These are phyloP conservation scores for Begonia fuchsioides DNA, from an alignment of 306 rosid species.

Conservation along the genomic window DNA sequence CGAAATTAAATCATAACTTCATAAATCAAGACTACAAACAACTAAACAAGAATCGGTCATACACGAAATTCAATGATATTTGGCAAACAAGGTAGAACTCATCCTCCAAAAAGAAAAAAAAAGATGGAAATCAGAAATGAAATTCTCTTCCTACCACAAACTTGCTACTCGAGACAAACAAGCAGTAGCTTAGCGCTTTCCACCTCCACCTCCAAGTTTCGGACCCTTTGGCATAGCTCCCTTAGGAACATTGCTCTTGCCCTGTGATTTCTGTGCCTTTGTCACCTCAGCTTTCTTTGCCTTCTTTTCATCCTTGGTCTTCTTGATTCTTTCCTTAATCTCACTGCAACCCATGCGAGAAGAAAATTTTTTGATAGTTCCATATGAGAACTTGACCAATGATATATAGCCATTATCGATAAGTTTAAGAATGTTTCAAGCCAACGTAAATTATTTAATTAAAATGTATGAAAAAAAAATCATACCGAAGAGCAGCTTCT, in stretches of 20 bases:
- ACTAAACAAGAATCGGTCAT: too few relatives aligned
- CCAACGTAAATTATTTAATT: background rate
- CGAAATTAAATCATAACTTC: too few relatives aligned
- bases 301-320: background rate
- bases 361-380: too few relatives aligned
- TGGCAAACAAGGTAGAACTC: too few relatives aligned
- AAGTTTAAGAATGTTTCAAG: background rate
- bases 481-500: conserved; percentile 2
- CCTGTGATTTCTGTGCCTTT: background rate
- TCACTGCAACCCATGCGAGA: conserved; percentile 2
- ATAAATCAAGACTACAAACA: too few relatives aligned
- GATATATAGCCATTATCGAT: too few relatives aligned
- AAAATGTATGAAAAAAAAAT: background rate
- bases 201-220: background rate
- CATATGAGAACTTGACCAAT: background rate
- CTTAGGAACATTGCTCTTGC: background rate
- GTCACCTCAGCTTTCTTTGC: conserved; percentile 1
- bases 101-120: too few relatives aligned
- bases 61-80: too few relatives aligned
- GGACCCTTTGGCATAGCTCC: conserved; percentile 1
- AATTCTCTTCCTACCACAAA: too few relatives aligned
- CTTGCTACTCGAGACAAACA: too few relatives aligned
- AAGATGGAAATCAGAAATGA: too few relatives aligned
- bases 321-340: conserved; percentile 1
- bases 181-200: background rate